These are phyloP conservation scores for Vitis labrusca DNA, from an alignment of 164 flowering plant species.

Conservation along the genomic window DNA sequence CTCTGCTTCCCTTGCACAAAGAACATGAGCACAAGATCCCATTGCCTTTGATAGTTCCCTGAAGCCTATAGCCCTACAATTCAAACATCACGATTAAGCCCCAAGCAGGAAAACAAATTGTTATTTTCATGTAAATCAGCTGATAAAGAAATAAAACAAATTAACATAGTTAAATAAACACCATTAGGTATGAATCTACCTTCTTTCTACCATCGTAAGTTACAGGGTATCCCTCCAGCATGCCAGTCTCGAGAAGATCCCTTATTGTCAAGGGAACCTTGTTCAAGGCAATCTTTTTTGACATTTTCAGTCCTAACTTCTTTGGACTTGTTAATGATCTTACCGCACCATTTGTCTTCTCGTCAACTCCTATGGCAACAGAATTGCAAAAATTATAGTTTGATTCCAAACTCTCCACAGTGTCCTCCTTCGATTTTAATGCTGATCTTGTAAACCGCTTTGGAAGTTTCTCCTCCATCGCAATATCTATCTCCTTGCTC, in stretches of 20 bases:
- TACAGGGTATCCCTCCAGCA: constrained; percentile 61
- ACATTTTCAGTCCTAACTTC: constrained; percentile 36
- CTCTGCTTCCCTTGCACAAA: constrained; percentile 48
- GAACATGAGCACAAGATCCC: constrained; percentile 62
- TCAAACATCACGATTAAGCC: background rate
- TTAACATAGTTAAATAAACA: background rate
- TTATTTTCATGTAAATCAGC: background rate
- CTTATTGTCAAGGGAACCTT: constrained; percentile 46
- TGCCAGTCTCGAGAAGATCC: constrained; percentile 65
- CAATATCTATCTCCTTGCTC: background rate
- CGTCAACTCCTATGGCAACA: constrained; percentile 8
- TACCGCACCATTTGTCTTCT: constrained; percentile 7
- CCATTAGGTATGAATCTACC: constrained; percentile 20
- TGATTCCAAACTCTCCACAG: no score
- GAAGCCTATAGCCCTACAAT: constrained; percentile 43
- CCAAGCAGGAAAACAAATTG: background rate
- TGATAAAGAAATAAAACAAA: background rate
- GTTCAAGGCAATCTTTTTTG: constrained; percentile 31
- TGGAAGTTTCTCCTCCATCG: background rate
- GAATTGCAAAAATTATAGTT: no score
- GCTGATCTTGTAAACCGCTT: constrained; percentile 32
- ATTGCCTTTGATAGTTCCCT: constrained; percentile 47
- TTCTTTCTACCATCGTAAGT: constrained; percentile 49
- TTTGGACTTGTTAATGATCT: constrained; percentile 5
- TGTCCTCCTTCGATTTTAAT: constrained; percentile 21